phyloP scores from a whole-genome alignment of 495 filamentous ascomycete genomes.

The Recurvomyces mirabilis region DNA sequence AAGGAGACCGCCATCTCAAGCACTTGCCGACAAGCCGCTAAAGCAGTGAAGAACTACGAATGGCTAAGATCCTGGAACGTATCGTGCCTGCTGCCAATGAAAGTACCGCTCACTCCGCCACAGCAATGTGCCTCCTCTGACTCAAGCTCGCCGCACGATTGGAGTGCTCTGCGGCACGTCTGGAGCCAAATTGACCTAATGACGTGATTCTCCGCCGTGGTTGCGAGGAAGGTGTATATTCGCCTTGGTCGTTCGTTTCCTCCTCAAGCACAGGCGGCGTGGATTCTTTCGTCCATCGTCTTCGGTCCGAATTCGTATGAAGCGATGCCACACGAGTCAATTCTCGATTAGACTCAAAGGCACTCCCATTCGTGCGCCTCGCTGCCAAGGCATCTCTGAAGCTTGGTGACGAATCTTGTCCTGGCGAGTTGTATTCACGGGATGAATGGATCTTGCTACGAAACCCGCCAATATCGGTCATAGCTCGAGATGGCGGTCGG shows the following conservation, averaged over 20 bases:
- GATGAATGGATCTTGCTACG: constrained; percentile 15
- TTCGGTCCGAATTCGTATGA: constrained; percentile 5
- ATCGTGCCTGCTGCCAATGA: no score
- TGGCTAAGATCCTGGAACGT: no score
- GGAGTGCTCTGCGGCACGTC: not conserved
- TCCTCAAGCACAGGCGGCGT: constrained; percentile 16
- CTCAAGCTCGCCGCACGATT: constrained; percentile 6
- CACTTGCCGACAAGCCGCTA: no score
- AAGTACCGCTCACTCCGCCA: no score
- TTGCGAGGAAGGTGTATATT: constrained; percentile 10
- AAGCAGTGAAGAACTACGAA: no score
- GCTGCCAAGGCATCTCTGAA: constrained; percentile 6
- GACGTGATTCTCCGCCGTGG: constrained; percentile 6
- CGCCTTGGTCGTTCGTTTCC: constrained; percentile 1
- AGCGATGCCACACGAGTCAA: constrained; percentile 10
- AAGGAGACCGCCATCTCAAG: no score
- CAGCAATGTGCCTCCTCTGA: constrained; percentile 4
- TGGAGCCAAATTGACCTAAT: constrained; percentile 6
- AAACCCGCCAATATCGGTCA: constrained; percentile 31
- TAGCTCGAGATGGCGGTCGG: constrained; percentile 31
- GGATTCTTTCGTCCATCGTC: constrained; percentile 7
- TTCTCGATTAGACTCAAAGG: constrained; percentile 6
- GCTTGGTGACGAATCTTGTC: constrained; percentile 6
- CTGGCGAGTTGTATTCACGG: constrained; percentile 9
- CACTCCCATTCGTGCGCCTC: constrained; percentile 4